Base-by-base conservation (phyloP, 345 rosid species). In the Gossypium longicalyx region DNA sequence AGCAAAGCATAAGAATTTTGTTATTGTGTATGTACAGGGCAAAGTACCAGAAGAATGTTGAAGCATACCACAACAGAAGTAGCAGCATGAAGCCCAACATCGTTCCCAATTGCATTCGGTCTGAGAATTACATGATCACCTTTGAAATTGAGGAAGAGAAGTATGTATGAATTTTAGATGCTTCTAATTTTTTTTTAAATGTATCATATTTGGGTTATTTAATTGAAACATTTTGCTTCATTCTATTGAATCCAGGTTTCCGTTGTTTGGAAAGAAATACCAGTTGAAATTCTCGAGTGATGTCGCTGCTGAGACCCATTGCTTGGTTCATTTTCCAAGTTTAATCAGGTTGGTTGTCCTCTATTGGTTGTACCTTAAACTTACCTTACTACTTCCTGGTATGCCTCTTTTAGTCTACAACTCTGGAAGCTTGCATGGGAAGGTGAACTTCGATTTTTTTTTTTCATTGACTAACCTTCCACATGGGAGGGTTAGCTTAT, bases 281-380 rank as follows among this genome's bases (percentile, higher is more conserved):
- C 98, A 93, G 68, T 85, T 95, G 72, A 93, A 90, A 79, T 90
- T 95, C 83, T 87, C 99, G 53, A 91, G 91, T 78, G 99, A 95
- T 54, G 60, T 77, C 43, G 70, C 87, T 57, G 85, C 89, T 29
- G 97, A 93, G 87, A 90, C 90, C 74, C 90, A 90, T 77, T 93
- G 96, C 80, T 87, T 95, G 88, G 99, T 95, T 86, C 99, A 95
- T 85, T 95, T 95, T 80, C 97, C 98, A 22, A 93, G 99, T 86
- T 85, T 95, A 83, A 93, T 95, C 83, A 88, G 93, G 99, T 92
- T 73, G 69, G 51, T 74, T 61, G 19, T 61, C 29, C 29, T 38
- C n/a, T 10, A 43, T 67, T 41, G 11, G 19, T 11, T 59, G 53
- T 43, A 3, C 59, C 23, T 59, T 60, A 25, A 29, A 54, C 29